Evolutionary conservation across 202 grass and related monocot species (phyloP).

Genomic region (Carex sylvatica): DNA sequence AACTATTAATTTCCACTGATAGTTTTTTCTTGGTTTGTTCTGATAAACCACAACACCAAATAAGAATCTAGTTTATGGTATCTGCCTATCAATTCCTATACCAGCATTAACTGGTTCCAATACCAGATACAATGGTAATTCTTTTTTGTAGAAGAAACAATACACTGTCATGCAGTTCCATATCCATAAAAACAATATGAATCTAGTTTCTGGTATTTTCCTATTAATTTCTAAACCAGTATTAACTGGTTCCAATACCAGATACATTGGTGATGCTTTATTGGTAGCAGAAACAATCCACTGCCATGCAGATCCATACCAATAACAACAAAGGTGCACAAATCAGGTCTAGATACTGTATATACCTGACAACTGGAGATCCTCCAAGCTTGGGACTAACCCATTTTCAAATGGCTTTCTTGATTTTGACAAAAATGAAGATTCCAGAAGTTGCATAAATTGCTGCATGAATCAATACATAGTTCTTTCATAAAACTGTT

Average conservation of each 20-base stretch:
- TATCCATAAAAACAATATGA: neutral
- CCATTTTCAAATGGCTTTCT: slow-evolving; percentile 31
- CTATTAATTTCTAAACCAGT: neutral
- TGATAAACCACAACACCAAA: neutral
- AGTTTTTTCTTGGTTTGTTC: neutral
- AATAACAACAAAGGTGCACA: slow-evolving; percentile 11
- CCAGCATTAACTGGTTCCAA: neutral
- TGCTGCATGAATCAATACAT: slow-evolving; percentile 40
- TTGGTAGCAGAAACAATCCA: slow-evolving; percentile 2
- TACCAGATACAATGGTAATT: neutral
- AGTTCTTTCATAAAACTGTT: slow-evolving; percentile 8
- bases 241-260: neutral
- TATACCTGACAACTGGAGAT: slow-evolving; percentile 59
- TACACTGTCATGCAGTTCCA: neutral
- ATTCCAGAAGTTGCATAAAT: slow-evolving; percentile 62
- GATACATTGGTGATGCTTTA: neutral
- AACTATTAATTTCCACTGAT: neutral
- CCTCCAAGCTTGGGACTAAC: slow-evolving; percentile 28
- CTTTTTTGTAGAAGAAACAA: neutral
- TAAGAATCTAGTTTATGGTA: neutral
- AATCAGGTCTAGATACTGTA: neutral
- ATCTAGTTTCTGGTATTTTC: neutral
- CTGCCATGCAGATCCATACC: neutral
- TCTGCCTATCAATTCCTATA: neutral
- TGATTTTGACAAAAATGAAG: slow-evolving; percentile 51